phyloP scores from a whole-genome alignment of 768 basidiomycete species.

The Lentinula sp. region DNA sequence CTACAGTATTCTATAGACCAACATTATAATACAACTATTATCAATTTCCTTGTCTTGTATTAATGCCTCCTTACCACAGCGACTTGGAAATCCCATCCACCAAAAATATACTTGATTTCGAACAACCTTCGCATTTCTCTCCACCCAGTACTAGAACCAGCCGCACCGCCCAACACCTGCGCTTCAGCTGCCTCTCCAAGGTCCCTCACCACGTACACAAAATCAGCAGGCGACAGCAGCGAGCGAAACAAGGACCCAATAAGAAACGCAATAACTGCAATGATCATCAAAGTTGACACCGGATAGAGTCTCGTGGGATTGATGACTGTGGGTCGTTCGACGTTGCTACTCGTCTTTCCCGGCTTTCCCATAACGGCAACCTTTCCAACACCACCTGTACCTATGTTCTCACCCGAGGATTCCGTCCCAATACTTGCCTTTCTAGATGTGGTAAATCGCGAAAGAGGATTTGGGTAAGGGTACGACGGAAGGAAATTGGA shows the following conservation, averaged over 20 bases:
- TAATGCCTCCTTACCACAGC: constrained; percentile 75
- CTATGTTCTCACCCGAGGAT: not conserved
- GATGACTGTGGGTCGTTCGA: constrained; percentile 3
- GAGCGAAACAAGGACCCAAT: constrained; percentile 88
- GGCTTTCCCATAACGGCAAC: not conserved
- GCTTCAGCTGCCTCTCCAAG: constrained; percentile 45
- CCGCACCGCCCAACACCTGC: constrained; percentile 9
- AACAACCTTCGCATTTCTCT: constrained; percentile 78
- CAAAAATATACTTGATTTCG: constrained; percentile 74
- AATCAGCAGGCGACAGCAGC: constrained; percentile 85
- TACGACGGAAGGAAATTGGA: constrained; percentile 58
- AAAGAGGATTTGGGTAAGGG: constrained; percentile 52
- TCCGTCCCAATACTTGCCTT: not conserved
- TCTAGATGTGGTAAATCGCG: constrained; percentile 35
- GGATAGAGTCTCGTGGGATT: constrained; percentile 25
- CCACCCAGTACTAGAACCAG: constrained; percentile 48
- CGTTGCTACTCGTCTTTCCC: not conserved
- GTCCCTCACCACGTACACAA: constrained; percentile 72
- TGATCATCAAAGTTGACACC: constrained; percentile 59
- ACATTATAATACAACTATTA: constrained; percentile 10
- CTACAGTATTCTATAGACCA: not conserved
- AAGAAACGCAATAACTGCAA: constrained; percentile 84
- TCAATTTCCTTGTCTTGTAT: constrained; percentile 3
- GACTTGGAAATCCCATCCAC: constrained; percentile 86
- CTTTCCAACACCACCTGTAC: not conserved